phyloP scores from a whole-genome alignment of 2,329 filamentous ascomycete genomes.

The Apiospora koreana region DNA sequence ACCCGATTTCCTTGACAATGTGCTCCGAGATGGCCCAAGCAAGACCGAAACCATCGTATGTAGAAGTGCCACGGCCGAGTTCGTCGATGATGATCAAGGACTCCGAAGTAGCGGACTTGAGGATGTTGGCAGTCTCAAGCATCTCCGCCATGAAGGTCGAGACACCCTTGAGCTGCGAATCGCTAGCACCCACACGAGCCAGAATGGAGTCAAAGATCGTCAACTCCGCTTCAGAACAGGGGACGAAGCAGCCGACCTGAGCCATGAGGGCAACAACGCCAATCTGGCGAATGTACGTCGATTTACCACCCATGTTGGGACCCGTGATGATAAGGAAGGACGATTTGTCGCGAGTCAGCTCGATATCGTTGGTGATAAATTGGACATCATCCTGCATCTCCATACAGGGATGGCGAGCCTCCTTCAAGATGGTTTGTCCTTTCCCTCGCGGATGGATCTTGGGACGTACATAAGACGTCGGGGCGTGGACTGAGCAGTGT shows the following conservation, averaged over 20 bases:
- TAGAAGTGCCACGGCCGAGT: conserved; percentile 92
- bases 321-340: conserved; percentile 97
- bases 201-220: conserved; percentile 97
- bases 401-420: conserved; percentile 95
- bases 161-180: conserved; percentile 96
- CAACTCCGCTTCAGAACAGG: conserved; percentile 84
- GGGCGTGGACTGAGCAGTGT: conserved; percentile 90
- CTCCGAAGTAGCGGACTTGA: conserved; percentile 93
- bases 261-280: conserved; percentile 97
- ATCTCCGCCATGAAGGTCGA: conserved; percentile 99
- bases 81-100: conserved; percentile 99
- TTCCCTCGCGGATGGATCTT: conserved; percentile 87
- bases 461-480: conserved; percentile 86
- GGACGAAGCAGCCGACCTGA: conserved; percentile 94
- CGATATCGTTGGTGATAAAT: conserved; percentile 97
- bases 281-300: conserved; percentile 96
- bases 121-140: conserved; percentile 97
- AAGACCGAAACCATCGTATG: conserved; percentile 97
- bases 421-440: conserved; percentile 85
- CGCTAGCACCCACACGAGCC: conserved; percentile 90
- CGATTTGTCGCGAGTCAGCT: conserved; percentile 73
- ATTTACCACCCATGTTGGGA: conserved; percentile 99
- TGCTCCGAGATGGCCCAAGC: conserved; percentile 99
- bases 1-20: conserved; percentile 92
- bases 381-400: conserved; percentile 98